These are phyloP conservation scores for Saturnispora halmiae DNA, from an alignment of 805 yeast species.

Conservation along the genomic window DNA sequence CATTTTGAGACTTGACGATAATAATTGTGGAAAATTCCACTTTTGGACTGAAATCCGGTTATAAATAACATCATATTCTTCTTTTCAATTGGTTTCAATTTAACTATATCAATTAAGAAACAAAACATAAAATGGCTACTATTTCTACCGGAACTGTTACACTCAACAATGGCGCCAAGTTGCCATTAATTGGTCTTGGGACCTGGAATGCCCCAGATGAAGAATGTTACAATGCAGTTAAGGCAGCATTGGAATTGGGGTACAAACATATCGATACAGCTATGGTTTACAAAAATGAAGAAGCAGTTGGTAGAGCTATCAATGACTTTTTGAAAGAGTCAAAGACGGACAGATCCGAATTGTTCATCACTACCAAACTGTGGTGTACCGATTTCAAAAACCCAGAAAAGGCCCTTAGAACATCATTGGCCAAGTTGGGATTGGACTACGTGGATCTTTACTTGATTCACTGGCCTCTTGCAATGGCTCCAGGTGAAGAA, in stretches of 20 bases:
- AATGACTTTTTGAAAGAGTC: conserved; percentile 35
- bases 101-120: background rate
- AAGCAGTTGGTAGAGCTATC: conserved; percentile 48
- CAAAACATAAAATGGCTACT: background rate
- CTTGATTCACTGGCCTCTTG: conserved; percentile 60
- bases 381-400: conserved; percentile 36
- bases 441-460: conserved; percentile 58
- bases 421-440: conserved; percentile 41
- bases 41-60: too few species aligned
- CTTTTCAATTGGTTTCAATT: background rate
- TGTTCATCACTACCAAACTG: conserved; percentile 58
- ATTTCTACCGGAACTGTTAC: conserved; percentile 2
- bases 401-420: conserved; percentile 40
- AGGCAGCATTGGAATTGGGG: conserved; percentile 53
- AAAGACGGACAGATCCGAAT: conserved; percentile 47
- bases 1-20: too few species aligned
- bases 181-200: conserved; percentile 18
- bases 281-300: conserved; percentile 58
- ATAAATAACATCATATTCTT: too few species aligned
- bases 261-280: conserved; percentile 78
- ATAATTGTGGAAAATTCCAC: too few species aligned
- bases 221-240: conserved; percentile 48
- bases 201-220: conserved; percentile 23
- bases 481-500: conserved; percentile 33
- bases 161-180: conserved; percentile 13